Evolutionary conservation across 352 stramenopile species (phyloP), one percentile per base, ranked within the genome.

Genomic region (Globisporangium megalacanthum): DNA sequence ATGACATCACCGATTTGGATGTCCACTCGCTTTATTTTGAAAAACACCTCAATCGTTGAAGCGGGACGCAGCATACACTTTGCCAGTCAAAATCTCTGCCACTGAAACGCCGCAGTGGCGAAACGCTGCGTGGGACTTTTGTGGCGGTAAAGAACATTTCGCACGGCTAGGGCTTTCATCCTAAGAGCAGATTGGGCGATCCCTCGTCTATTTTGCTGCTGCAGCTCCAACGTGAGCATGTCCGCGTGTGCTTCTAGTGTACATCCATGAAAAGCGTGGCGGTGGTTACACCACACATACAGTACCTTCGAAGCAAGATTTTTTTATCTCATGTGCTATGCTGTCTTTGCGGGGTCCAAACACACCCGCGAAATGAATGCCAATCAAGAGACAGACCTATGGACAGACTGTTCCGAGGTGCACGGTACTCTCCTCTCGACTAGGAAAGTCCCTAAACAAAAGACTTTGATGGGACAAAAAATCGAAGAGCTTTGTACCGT

Each of bases 81-180:
- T 35, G 19, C 45, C 15, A 50, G 22, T 31, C 45, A 50, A 50
- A 50, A 17, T n/a, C 46, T 60, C 54, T 60, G 36, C 54, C 54
- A 53, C 22, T 35, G 54, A 60, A 54, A 52, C 33, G 44, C 4
- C 39, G 39, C 39, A 13, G 19, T 19, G 11, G 46, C 22, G 37
- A 51, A 45, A 15, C 25, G 56, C 14, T 25, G 48, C 48, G 56
- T 20, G 56, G 56, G 48, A 62, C 56, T 56, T 62, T 62, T 62
- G 56, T 11, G 56, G 49, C 31, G 8, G 33, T 35, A 56, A n/a
- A 6, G 56, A 62, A 46, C 49, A 31, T 61, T 61, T 50, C 29
- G 41, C 25, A 42, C 6, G 3, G 25, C 20, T 19, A 29, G 44
- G 11, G 45, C n/a, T 31, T 31, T 49, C 29, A 3, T 22, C 45